Evolutionary conservation across 441 rosid genomes (phyloP), one percentile per base, ranked within the genome.

Genomic region (Bruguiera hainesii): DNA sequence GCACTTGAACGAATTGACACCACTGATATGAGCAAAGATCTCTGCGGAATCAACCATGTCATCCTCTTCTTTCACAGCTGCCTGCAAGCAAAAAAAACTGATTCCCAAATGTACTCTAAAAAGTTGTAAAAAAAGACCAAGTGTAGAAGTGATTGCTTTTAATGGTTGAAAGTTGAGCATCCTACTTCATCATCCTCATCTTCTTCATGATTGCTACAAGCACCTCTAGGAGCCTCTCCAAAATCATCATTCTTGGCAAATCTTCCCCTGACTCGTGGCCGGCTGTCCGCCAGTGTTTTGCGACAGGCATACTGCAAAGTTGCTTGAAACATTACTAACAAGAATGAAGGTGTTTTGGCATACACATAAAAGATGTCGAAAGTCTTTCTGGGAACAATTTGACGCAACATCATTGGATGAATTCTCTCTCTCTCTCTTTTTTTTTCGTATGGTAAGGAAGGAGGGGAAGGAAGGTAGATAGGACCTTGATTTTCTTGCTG

Each of bases 401-500:
- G 46, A 37, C 8, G 26, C 28, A 52, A 0, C 26, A 20, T n/a
- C 4, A 20, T 52, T 52, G 7, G 13, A 26, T 21, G 15, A 23
- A 23, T 7, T 26, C 26, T 26, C 2, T 26, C 26, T 26, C 1
- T 26, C 2, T 26, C 26, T 26, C 1, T 21, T 53, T 4, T 2
- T 21, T 25, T 21, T 21, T 7, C 2, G 10, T 15, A 25, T 28
- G 21, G 6, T 8, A 16, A 13, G 15, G 20, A 20, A 25, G 5
- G 6, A 53, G 6, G 26, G 57, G 57, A 21, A 21, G 6, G 57
- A 1, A 20, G 1, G 29, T 4, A 37, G 31, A 25, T 18, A 21
- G 48, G 5, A 89, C 98, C 96, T 94, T 94, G 55, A 94, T 94
- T 89, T 94, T 94, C 89, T 88, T 94, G 94, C 89, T 82, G 88